Evolutionary conservation across 768 basidiomycete species (phyloP).

Genomic region (Russula griseocarnosa): DNA sequence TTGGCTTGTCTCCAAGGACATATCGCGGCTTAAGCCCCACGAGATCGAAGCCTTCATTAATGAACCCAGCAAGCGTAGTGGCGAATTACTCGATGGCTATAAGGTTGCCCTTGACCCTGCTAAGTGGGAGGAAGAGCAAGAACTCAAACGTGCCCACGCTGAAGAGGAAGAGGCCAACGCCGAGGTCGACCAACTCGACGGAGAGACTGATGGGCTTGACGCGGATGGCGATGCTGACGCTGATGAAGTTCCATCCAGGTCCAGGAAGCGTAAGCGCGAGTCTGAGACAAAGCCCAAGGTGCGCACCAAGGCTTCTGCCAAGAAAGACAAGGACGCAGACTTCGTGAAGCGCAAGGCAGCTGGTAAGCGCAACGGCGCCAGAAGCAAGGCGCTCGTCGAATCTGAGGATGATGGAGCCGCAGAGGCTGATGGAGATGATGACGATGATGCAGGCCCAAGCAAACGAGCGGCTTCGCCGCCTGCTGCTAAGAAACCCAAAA

Average conservation of each 20-base stretch:
- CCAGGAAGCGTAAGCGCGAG: constrained; percentile 65
- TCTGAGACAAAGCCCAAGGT: constrained; percentile 44
- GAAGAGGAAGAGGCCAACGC: constrained; percentile 52
- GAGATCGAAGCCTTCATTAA: constrained; percentile 83
- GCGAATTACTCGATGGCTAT: constrained; percentile 74
- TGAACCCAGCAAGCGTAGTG: constrained; percentile 71
- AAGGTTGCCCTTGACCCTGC: constrained; percentile 69
- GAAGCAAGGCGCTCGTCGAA: constrained; percentile 61
- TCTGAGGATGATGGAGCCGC: constrained; percentile 57
- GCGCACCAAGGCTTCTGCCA: constrained; percentile 46
- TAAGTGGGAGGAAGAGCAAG: constrained; percentile 55
- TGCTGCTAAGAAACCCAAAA: constrained; percentile 59
- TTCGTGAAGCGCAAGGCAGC: constrained; percentile 35
- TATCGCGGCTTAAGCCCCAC: constrained; percentile 68
- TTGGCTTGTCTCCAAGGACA: constrained; percentile 80
- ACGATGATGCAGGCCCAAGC: constrained; percentile 43
- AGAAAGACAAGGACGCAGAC: constrained; percentile 44
- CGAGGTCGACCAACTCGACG: constrained; percentile 63
- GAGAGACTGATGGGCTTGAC: constrained; percentile 47
- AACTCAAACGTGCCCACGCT: constrained; percentile 35
- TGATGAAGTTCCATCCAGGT: constrained; percentile 39
- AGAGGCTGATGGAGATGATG: constrained; percentile 35
- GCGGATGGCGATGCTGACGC: constrained; percentile 44
- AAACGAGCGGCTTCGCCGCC: constrained; percentile 54
- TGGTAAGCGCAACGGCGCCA: constrained; percentile 53